Evolutionary conservation across 495 filamentous ascomycete species (phyloP).

Genomic region (Lophiostoma macrostomum): DNA sequence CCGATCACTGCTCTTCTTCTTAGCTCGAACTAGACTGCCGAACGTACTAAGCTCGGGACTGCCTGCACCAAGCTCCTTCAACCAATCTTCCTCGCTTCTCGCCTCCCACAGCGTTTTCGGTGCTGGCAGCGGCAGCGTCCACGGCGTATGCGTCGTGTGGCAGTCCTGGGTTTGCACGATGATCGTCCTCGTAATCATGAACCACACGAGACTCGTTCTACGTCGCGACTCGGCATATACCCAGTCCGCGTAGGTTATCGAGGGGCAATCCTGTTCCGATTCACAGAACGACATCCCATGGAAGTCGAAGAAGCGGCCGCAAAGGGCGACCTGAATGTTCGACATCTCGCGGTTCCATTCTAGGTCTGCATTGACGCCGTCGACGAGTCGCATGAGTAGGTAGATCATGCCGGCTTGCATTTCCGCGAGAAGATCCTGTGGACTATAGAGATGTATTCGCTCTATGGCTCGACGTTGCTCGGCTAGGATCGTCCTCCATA

Average conservation of each 20-base stretch:
- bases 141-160: background rate
- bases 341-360: background rate
- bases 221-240: slow-evolving; percentile 6
- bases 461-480: background rate
- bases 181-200: background rate
- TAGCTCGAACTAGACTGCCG: background rate
- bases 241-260: background rate
- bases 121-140: background rate
- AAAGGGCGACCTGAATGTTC: background rate
- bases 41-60: background rate
- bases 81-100: background rate
- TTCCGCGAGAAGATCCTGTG: background rate
- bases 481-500: background rate
- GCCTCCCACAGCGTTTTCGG: slow-evolving; percentile 5
- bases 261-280: background rate
- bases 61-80: background rate
- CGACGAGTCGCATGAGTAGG: background rate
- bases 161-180: background rate
- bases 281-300: background rate
- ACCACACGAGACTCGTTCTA: background rate
- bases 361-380: background rate
- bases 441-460: background rate
- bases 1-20: background rate
- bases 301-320: background rate
- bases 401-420: background rate